phyloP scores from a whole-genome alignment of 345 rosid species.

The Eutrema yunnanense region DNA sequence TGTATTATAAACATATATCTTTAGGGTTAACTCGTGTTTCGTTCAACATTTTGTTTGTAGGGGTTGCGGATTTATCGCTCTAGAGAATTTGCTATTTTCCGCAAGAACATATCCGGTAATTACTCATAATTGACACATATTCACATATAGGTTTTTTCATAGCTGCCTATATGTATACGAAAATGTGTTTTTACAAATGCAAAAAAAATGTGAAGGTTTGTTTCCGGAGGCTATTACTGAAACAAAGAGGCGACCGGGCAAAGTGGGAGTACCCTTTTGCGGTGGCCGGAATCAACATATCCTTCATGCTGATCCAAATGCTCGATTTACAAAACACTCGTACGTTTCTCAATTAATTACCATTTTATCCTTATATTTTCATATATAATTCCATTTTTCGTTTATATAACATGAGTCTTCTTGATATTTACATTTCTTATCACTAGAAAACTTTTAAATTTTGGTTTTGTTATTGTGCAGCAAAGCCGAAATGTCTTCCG shows the following conservation, averaged over 20 bases:
- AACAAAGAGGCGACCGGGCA: slow-evolving; percentile 79
- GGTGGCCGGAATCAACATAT: slow-evolving; percentile 92
- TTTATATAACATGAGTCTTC: not conserved
- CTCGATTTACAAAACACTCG: slow-evolving; percentile 71
- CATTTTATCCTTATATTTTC: not conserved
- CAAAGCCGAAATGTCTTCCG: slow-evolving; percentile 68
- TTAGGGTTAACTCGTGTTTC: not conserved
- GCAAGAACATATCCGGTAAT: slow-evolving; percentile 82
- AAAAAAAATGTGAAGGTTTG: slow-evolving; percentile 76
- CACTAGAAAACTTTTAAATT: not conserved
- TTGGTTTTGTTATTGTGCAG: slow-evolving; percentile 34
- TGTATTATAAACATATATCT: not conserved
- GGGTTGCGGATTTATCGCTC: slow-evolving; percentile 87
- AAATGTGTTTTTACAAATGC: slow-evolving; percentile 42
- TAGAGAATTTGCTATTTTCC: slow-evolving; percentile 83
- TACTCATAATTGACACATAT: not conserved
- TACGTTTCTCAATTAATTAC: not conserved
- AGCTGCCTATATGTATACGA: not conserved
- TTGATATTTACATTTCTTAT: too few relatives aligned
- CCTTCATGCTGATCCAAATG: slow-evolving; percentile 95
- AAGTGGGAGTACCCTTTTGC: slow-evolving; percentile 99
- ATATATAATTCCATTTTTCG: too few relatives aligned
- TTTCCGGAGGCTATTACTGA: slow-evolving; percentile 85
- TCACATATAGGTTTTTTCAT: not conserved
- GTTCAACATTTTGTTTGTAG: slow-evolving; percentile 29